Conservation (phyloP, 345 rosid genomes). For the Eucalyptus cloeziana region DNA sequence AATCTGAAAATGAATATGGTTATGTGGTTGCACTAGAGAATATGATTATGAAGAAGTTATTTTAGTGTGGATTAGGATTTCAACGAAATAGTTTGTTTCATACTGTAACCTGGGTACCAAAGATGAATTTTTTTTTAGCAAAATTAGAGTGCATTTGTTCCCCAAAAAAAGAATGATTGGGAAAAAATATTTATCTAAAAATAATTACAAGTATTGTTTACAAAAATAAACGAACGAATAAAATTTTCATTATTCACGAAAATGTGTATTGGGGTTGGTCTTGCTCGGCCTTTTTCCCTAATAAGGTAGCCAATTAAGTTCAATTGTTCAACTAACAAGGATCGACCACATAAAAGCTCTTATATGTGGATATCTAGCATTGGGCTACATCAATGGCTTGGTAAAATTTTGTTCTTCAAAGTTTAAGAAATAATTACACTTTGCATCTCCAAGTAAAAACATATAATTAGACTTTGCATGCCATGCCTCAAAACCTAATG, state of each 20-base stretch:
- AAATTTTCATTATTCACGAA: not conserved
- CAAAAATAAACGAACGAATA: not conserved
- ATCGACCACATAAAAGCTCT: not conserved
- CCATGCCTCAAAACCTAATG: not conserved
- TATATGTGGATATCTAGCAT: not conserved
- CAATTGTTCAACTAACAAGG: not conserved
- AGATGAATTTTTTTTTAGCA: not conserved
- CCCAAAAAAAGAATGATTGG: not conserved
- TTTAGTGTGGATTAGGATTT: not conserved
- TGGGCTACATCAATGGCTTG: not conserved
- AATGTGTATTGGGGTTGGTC: not conserved
- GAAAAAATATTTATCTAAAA: not conserved
- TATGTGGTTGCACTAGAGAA: not conserved
- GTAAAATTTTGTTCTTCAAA: not conserved
- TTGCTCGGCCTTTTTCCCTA: not conserved
- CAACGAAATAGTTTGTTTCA: not conserved
- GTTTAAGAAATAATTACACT: not conserved
- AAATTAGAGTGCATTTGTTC: not conserved
- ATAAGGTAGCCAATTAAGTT: not conserved
- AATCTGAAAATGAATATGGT: not conserved
- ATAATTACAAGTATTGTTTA: not conserved
- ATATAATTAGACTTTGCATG: not conserved
- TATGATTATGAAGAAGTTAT: not conserved
- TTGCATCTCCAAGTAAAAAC: not conserved
- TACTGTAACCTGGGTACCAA: not conserved